phyloP scores from a whole-genome alignment of 2,329 filamentous ascomycete genomes.

The Trichoderma asperellum region DNA sequence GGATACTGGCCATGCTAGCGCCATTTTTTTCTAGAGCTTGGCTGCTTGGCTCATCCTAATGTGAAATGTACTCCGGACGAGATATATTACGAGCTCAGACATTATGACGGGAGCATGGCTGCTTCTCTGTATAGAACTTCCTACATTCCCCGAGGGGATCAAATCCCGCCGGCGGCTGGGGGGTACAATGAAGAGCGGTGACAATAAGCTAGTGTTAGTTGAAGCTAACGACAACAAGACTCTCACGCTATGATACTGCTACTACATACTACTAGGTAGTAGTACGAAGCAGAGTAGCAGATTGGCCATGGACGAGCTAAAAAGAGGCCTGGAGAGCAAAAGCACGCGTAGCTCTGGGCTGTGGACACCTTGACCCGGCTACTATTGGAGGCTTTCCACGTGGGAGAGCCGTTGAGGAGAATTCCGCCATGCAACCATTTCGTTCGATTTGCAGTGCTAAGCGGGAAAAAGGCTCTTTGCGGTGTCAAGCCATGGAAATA shows the following conservation, averaged over 20 bases:
- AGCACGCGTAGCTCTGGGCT: neutral
- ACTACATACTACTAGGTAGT: neutral
- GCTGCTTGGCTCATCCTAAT: slow-evolving; percentile 25
- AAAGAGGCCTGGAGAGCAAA: neutral
- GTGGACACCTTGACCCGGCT: neutral
- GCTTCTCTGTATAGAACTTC: neutral
- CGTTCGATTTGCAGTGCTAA: slow-evolving; percentile 2
- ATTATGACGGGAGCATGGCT: slow-evolving; percentile 13
- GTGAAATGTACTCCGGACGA: slow-evolving; percentile 22
- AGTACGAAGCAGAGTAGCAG: neutral
- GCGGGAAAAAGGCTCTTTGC: slow-evolving; percentile 21
- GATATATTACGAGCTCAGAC: slow-evolving; percentile 7
- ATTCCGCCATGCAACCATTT: slow-evolving; percentile 10
- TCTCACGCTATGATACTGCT: neutral
- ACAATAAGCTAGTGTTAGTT: slow-evolving; percentile 21
- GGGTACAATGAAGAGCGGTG: slow-evolving; percentile 17
- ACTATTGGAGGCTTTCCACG: slow-evolving; percentile 27
- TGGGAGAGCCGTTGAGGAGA: slow-evolving; percentile 19
- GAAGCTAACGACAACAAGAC: neutral
- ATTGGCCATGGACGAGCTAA: neutral
- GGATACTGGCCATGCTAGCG: slow-evolving; percentile 13
- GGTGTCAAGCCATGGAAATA: neutral
- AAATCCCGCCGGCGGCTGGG: slow-evolving; percentile 6
- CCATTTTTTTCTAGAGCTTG: slow-evolving; percentile 23
- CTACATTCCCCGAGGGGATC: slow-evolving; percentile 7